Percentiles rank a stretch among this genome's conserved stretches.
phyloP scores from a whole-genome alignment of 352 stramenopile genomes.

The Aphanomyces astaci region DNA sequence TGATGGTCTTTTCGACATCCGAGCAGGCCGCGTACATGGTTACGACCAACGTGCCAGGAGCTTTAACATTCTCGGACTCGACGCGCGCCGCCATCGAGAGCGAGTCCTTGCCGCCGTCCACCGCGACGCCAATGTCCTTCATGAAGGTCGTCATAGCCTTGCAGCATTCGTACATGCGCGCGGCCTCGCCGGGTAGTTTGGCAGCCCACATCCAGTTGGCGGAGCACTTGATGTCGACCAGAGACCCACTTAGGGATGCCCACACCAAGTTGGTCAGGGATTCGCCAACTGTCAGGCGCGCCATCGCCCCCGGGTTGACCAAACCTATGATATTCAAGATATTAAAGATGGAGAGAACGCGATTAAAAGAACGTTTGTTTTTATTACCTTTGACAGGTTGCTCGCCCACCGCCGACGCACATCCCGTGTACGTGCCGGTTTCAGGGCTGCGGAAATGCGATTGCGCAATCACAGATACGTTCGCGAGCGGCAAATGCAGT shows the following conservation, averaged over 20 bases:
- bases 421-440: conserved; percentile 84
- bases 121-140: conserved; percentile 91
- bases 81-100: conserved; percentile 97
- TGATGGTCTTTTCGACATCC: conserved; percentile 96
- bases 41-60: conserved; percentile 95
- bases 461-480: conserved; percentile 96
- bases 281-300: conserved; percentile 94
- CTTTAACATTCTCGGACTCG: conserved; percentile 94
- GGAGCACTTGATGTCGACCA: conserved; percentile 97
- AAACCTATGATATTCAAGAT: conserved; percentile 42
- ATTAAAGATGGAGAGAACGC: too few relatives aligned
- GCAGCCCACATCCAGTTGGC: conserved; percentile 99
- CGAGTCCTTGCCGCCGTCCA: conserved; percentile 99
- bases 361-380: too few relatives aligned
- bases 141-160: conserved; percentile 93
- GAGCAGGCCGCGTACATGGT: conserved; percentile 96
- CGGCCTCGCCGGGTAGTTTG: conserved; percentile 97
- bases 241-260: conserved; percentile 84
- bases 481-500: conserved; percentile 93
- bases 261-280: conserved; percentile 98
- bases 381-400: conserved; percentile 95
- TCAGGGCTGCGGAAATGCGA: conserved; percentile 84
- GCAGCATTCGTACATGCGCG: conserved; percentile 98
- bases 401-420: conserved; percentile 95
- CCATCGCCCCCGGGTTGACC: conserved; percentile 92